Evolutionary conservation across 169 alveolate genomes (phyloP).

Genomic region (Toxoplasma gondii): DNA sequence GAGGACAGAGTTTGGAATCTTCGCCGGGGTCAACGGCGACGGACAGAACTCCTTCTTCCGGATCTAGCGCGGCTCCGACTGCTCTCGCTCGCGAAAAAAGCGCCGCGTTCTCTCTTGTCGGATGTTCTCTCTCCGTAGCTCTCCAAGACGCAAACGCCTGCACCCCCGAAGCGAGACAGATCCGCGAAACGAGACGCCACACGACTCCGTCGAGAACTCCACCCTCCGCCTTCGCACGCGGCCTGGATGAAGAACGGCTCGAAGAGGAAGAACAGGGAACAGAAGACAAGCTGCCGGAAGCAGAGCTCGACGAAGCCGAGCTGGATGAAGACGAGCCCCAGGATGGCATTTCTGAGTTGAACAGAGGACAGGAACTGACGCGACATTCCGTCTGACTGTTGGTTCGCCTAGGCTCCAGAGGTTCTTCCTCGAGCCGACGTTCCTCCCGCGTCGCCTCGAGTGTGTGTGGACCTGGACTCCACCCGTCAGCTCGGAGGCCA

Average conservation of each 20-base stretch:
- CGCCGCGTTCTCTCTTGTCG: not conserved
- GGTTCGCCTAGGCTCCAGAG: not conserved
- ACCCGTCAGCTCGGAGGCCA: not conserved
- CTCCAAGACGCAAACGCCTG: not conserved
- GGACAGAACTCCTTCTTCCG: not conserved
- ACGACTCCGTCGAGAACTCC: conserved; percentile 3
- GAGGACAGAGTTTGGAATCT: not conserved
- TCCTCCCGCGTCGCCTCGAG: not conserved
- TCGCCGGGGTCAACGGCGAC: not conserved
- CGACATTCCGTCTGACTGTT: not conserved
- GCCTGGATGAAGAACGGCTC: not conserved
- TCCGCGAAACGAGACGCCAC: conserved; percentile 1
- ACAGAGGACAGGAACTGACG: not conserved
- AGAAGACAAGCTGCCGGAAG: not conserved
- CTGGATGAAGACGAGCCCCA: not conserved
- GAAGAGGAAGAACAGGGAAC: not conserved
- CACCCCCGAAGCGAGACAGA: not conserved
- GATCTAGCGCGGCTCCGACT: not conserved
- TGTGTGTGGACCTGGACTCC: not conserved
- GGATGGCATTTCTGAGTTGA: not conserved
- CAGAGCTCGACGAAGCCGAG: not conserved
- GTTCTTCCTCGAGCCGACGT: not conserved
- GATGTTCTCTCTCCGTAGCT: not conserved
- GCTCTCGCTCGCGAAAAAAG: not conserved
- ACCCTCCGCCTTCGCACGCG: not conserved